A percentile compares a stretch with the other conserved stretches of the same genome.
Conservation (phyloP, 805 yeast genomes). For the Pichia pseudocactophila region DNA sequence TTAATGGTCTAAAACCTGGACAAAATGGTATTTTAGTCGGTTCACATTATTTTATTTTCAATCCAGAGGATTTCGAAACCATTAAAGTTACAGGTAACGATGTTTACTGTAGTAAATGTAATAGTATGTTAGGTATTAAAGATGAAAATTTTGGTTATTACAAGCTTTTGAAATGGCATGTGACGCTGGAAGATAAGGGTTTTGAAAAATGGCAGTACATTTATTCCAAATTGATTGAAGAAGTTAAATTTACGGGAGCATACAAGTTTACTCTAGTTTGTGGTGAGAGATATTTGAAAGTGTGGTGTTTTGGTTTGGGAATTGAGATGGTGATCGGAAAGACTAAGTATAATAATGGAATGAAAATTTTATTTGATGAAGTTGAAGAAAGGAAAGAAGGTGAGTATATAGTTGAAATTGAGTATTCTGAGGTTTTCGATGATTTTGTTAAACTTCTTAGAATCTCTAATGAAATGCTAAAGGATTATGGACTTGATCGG, state of each 20-base stretch:
- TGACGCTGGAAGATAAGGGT: conserved; percentile 27
- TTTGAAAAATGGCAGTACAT: conserved; percentile 32
- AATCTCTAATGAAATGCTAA: conserved; percentile 16
- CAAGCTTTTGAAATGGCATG: conserved; percentile 51
- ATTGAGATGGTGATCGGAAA: conserved; percentile 14
- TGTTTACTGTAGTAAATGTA: conserved; percentile 33
- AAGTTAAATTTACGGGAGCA: conserved; percentile 34
- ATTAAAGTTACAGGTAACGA: conserved; percentile 7
- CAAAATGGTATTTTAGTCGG: conserved; percentile 42
- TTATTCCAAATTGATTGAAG: conserved; percentile 33
- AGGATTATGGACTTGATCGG: too few relatives aligned
- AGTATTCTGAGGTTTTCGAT: conserved; percentile 27
- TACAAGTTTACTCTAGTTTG: conserved; percentile 26
- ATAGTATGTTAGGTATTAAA: conserved; percentile 31
- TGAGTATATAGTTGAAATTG: conserved; percentile 18
- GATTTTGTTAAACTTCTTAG: conserved; percentile 25
- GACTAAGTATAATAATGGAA: conserved; percentile 18
- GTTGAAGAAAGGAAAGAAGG: conserved; percentile 12
- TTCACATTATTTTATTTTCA: conserved; percentile 41
- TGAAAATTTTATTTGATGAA: conserved; percentile 37
- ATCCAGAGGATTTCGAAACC: conserved; percentile 17
- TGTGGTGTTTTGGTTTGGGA: conserved; percentile 47
- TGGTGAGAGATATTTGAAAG: conserved; percentile 12
- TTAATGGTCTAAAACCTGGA: conserved; percentile 38
- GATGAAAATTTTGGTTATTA: conserved; percentile 26